Evolutionary conservation across 2,329 filamentous ascomycete species (phyloP).

Genomic region (Xylariales sp.): DNA sequence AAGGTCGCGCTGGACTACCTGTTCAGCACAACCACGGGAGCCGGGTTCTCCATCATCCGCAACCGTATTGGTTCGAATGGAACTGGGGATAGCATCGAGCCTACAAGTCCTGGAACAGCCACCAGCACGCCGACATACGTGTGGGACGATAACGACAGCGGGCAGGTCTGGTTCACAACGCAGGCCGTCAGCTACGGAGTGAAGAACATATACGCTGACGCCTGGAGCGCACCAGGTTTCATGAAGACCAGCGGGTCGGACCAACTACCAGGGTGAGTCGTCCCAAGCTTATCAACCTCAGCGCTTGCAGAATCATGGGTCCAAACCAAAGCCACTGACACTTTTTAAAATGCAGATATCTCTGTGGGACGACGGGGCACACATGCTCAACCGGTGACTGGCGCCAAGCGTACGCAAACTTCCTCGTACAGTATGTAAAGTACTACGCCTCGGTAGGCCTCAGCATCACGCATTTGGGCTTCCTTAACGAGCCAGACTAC

Average conservation of each 20-base stretch:
- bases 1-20: constrained; percentile 39
- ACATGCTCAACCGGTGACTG: constrained; percentile 37
- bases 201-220: constrained; percentile 35
- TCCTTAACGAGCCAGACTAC: constrained; percentile 38
- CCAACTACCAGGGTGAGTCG: constrained; percentile 15
- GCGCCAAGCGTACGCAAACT: constrained; percentile 43
- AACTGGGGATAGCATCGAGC: constrained; percentile 32
- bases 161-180: constrained; percentile 48
- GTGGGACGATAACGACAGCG: constrained; percentile 41
- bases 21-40: constrained; percentile 39
- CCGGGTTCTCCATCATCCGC: constrained; percentile 45
- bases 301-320: too few relatives aligned
- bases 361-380: constrained; percentile 34
- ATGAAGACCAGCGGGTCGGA: constrained; percentile 42
- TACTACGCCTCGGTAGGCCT: constrained; percentile 39
- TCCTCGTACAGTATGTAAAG: constrained; percentile 42
- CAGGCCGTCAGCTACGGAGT: constrained; percentile 37
- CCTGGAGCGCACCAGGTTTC: constrained; percentile 42
- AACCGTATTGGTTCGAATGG: constrained; percentile 40
- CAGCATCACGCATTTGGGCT: constrained; percentile 40
- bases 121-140: constrained; percentile 34
- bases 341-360: constrained; percentile 14
- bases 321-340: neutral
- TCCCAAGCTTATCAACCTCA: too few relatives aligned
- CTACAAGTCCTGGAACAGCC: constrained; percentile 37